Percentiles rank a stretch among this genome's conserved stretches.
phyloP scores from a whole-genome alignment of 2,329 filamentous ascomycete species.

The Calonectria montana region DNA sequence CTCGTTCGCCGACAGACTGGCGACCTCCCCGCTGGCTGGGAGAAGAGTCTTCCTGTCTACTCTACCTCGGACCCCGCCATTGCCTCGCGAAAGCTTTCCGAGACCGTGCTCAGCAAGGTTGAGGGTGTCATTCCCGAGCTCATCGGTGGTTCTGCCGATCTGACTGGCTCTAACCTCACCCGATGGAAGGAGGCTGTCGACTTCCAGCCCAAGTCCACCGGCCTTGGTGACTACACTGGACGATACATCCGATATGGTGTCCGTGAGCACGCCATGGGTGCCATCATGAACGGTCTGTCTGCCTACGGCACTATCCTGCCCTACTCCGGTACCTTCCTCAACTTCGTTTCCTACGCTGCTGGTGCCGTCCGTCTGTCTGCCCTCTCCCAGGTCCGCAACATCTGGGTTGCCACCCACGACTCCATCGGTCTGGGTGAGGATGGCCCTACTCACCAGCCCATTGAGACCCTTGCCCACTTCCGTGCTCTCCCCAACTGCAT shows the following conservation, averaged over 20 bases:
- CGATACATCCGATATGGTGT: constrained; percentile 95
- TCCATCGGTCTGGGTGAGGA: constrained; percentile 99
- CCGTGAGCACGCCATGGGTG: constrained; percentile 91
- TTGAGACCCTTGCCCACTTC: constrained; percentile 98
- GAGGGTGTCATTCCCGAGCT: constrained; percentile 88
- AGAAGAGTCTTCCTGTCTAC: constrained; percentile 92
- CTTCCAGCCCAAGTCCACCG: constrained; percentile 91
- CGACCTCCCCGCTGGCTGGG: constrained; percentile 94
- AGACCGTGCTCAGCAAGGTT: constrained; percentile 91
- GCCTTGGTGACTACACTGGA: constrained; percentile 89
- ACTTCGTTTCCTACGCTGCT: constrained; percentile 98
- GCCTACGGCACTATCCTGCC: constrained; percentile 97
- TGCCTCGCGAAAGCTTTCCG: constrained; percentile 95
- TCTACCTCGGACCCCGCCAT: constrained; percentile 85
- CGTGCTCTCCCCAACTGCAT: constrained; percentile 98
- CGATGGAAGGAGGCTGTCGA: constrained; percentile 97
- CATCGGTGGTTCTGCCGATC: constrained; percentile 93
- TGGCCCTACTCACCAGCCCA: constrained; percentile 98
- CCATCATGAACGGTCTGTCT: constrained; percentile 93
- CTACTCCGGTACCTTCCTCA: constrained; percentile 96
- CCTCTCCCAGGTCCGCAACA: constrained; percentile 88
- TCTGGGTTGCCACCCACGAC: constrained; percentile 98
- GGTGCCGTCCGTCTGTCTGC: constrained; percentile 95
- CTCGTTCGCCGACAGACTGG: constrained; percentile 82
- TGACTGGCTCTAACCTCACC: constrained; percentile 99